Evolutionary conservation across 2,329 filamentous ascomycete genomes (phyloP).

Genomic region (Xylaria sp.): DNA sequence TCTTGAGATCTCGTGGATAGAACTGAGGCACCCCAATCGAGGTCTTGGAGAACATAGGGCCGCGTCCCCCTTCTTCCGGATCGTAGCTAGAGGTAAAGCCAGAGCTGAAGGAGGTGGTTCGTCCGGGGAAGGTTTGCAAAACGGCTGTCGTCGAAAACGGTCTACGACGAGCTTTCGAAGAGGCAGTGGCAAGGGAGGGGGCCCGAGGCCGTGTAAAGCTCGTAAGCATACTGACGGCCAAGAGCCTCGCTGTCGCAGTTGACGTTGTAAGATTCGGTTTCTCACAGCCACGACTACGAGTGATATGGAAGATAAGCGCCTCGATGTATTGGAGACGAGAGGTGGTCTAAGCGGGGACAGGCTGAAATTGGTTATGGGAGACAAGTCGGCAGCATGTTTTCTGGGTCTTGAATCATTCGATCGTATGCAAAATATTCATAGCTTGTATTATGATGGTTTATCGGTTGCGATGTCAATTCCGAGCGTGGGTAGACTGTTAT

Average conservation of each 20-base stretch:
- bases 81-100: conserved; percentile 71
- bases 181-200: conserved; percentile 32
- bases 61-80: conserved; percentile 65
- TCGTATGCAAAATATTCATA: neutral
- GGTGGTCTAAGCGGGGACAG: conserved; percentile 1
- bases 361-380: conserved; percentile 1
- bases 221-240: conserved; percentile 42
- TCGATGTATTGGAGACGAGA: conserved; percentile 5
- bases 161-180: conserved; percentile 37
- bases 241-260: conserved; percentile 22
- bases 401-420: neutral
- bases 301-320: conserved; percentile 10
- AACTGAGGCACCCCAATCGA: conserved; percentile 71
- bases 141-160: conserved; percentile 48
- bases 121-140: conserved; percentile 51
- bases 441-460: conserved; percentile 6
- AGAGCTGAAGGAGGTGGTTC: conserved; percentile 64
- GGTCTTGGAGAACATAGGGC: conserved; percentile 67
- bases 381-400: conserved; percentile 7
- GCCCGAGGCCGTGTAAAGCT: conserved; percentile 41
- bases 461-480: conserved; percentile 1
- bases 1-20: conserved; percentile 79
- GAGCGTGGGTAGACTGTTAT: conserved; percentile 14
- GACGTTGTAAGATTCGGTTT: conserved; percentile 17
- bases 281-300: conserved; percentile 32